A percentile compares a stretch with the other conserved stretches of the same genome.
These are phyloP conservation scores for Mycena chlorophos DNA, from an alignment of 768 basidiomycete species.

Conservation along the genomic window DNA sequence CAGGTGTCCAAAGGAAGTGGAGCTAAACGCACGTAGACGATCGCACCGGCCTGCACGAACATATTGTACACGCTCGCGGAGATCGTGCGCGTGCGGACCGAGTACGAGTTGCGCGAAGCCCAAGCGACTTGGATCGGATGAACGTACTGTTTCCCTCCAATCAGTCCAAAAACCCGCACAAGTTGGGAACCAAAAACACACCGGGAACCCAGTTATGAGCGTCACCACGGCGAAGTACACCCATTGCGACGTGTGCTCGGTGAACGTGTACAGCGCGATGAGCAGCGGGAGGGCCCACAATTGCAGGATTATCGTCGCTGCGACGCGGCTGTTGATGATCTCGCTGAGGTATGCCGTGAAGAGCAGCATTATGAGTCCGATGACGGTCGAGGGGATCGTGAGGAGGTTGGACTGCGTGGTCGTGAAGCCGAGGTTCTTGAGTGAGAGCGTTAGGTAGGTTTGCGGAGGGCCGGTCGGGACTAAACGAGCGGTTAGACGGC, in stretches of 20 bases:
- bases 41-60: slow-evolving; percentile 57
- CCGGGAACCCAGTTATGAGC: slow-evolving; percentile 55
- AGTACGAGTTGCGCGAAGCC: slow-evolving; percentile 60
- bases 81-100: slow-evolving; percentile 53
- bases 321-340: slow-evolving; percentile 53
- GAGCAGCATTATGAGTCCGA: slow-evolving; percentile 51
- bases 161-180: background rate
- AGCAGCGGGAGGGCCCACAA: slow-evolving; percentile 49
- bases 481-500: slow-evolving; percentile 17
- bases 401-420: slow-evolving; percentile 66
- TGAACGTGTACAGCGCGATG: background rate
- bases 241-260: slow-evolving; percentile 43
- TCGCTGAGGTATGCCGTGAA: slow-evolving; percentile 53
- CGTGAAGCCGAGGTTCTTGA: slow-evolving; percentile 61
- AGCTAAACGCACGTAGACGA: slow-evolving; percentile 41
- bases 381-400: slow-evolving; percentile 56
- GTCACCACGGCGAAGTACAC: slow-evolving; percentile 54
- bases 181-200: slow-evolving; percentile 27
- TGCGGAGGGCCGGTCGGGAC: slow-evolving; percentile 62
- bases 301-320: slow-evolving; percentile 52
- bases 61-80: slow-evolving; percentile 60
- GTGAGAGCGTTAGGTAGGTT: slow-evolving; percentile 59
- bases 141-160: slow-evolving; percentile 27
- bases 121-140: slow-evolving; percentile 55
- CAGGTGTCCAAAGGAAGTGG: background rate